Conservation (phyloP, 1,139 yeast genomes). For the Candida smagusa region DNA sequence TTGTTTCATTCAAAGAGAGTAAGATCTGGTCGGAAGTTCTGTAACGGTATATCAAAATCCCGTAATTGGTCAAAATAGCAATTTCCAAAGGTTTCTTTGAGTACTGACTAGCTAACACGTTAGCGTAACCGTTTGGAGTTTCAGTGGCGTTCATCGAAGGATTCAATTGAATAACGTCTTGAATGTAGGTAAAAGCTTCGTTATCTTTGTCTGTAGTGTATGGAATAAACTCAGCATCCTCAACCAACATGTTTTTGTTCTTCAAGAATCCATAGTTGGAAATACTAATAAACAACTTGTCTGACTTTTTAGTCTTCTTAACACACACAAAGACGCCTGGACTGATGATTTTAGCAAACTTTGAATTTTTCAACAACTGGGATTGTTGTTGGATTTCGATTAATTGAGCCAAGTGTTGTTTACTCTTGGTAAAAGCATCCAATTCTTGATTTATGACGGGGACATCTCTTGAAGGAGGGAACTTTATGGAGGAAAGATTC, state of each 20-base stretch:
- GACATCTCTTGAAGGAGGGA: constrained; percentile 69
- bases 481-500: constrained; percentile 54
- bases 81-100: constrained; percentile 59
- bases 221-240: constrained; percentile 75
- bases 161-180: constrained; percentile 68
- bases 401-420: constrained; percentile 42
- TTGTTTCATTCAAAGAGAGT: constrained; percentile 63
- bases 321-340: constrained; percentile 76
- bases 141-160: constrained; percentile 69
- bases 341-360: constrained; percentile 55
- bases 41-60: constrained; percentile 72
- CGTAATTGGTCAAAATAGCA: constrained; percentile 78
- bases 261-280: constrained; percentile 82
- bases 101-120: constrained; percentile 83
- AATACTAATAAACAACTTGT: constrained; percentile 67
- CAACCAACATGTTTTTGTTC: constrained; percentile 66
- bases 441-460: constrained; percentile 52
- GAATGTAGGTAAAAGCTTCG: constrained; percentile 44
- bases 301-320: constrained; percentile 41
- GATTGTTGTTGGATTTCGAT: constrained; percentile 45
- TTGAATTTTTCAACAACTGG: constrained; percentile 45
- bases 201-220: constrained; percentile 38
- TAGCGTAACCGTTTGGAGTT: constrained; percentile 76
- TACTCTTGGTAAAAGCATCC: constrained; percentile 42
- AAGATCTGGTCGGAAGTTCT: constrained; percentile 79